Evolutionary conservation across 129 eudicot species (phyloP), one percentile per base, ranked within the genome.

Genomic region (Erigeron canadensis): DNA sequence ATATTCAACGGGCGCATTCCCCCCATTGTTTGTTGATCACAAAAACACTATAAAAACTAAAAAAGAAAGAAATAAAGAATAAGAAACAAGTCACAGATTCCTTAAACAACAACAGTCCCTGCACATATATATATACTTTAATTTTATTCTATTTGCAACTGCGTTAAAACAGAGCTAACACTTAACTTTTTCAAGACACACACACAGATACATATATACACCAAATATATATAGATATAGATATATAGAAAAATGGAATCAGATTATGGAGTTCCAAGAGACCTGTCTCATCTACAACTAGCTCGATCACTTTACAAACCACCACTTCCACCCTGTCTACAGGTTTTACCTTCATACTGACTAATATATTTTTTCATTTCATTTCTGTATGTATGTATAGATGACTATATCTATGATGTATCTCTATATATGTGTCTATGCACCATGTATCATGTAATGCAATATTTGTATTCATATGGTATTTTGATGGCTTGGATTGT

Each of bases 291-390:
- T 77, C 84, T 87, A 23, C 98, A 94, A 38, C 84, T 85, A 70
- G 82, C 85, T 62, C 93, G 97, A 79, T 85, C 98, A 19, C 83
- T 66, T 34, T 94, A 94, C 77, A 83, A 84, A 63, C 97, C 97
- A 0, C 78, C 79, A 28, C 90, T 94, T 47, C 98, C 98, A 5
- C 98, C 98, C 28, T 94, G 98, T 68, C 97, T 94, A 72, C 89
- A 94, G 97, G 98, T 94, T 38, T 53, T 9, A 37, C 18, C 11
- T 55, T 65, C 15, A 1, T 8, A 38, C 65, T 65, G 51, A 16
- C 37, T 28, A 1, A 5, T 6, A 50, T 21, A 63, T 38, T 6
- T 5, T 50, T 12, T 18, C 56, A 50, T 50, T 45, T 38, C 37
- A 23, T 3, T 21, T 51, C 23, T 50, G 46, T 16, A 18, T 4